Percentiles rank a stretch among this genome's conserved stretches.
Evolutionary conservation across 176 grass and related monocot species (phyloP).

Genomic region (Zea mays): Zm-B73-REFERENCE-NAM-5.0 NC_050098.1:224446001-224446500

Average conservation of each 20-base stretch:
- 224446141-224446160: neutral
- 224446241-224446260: neutral
- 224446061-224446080: neutral
- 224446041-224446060: neutral
- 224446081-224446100: neutral
- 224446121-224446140: neutral
- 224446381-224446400: too few relatives aligned
- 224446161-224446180: neutral
- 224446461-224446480: neutral
- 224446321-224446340: too few relatives aligned
- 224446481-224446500: neutral
- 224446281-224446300: neutral
- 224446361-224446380: too few relatives aligned
- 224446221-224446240: conserved; percentile 1
- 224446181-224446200: neutral
- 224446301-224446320: neutral
- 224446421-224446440: neutral
- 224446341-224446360: too few relatives aligned
- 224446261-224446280: neutral
- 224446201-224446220: neutral
- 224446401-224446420: neutral
- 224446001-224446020: neutral
- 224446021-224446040: neutral
- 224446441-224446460: too few relatives aligned
- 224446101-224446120: neutral